Percentiles rank a stretch among this genome's conserved stretches.
These are phyloP conservation scores for Asparagopsis taxiformis DNA, from an alignment of 31 red algal genomes.

Conservation along the genomic window DNA sequence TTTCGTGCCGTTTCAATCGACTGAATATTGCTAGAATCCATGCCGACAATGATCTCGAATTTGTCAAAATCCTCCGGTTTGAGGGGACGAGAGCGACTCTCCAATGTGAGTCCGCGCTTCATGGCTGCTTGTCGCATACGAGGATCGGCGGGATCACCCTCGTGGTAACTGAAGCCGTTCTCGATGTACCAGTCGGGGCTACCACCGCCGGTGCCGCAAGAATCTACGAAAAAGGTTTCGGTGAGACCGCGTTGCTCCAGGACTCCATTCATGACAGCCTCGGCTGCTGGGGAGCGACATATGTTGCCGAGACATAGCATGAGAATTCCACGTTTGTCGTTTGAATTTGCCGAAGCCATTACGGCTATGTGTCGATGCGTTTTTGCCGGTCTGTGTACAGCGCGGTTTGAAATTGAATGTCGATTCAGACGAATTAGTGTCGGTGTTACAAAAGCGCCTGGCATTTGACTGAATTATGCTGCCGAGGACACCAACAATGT, in stretches of 20 bases:
- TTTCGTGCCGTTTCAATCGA: conserved; percentile 64
- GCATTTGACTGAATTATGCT: too few relatives aligned
- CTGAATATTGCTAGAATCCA: conserved; percentile 84
- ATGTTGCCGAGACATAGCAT: conserved; percentile 98
- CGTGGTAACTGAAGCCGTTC: conserved; percentile 79
- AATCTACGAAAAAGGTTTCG: conserved; percentile 70
- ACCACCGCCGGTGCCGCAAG: conserved; percentile 97
- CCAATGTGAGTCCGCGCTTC: conserved; percentile 63
- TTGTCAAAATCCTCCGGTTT: conserved; percentile 66
- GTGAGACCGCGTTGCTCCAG: conserved; percentile 48
- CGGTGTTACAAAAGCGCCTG: too few relatives aligned
- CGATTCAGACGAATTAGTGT: too few relatives aligned
- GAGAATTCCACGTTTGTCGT: conserved; percentile 69
- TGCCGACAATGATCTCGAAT: conserved; percentile 90
- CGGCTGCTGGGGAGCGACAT: conserved; percentile 94
- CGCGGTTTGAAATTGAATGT: too few relatives aligned
- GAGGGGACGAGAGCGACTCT: conserved; percentile 71
- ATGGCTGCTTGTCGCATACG: conserved; percentile 73
- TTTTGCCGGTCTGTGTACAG: too few relatives aligned
- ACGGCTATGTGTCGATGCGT: too few relatives aligned
- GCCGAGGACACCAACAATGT: too few relatives aligned
- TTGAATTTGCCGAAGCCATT: too few relatives aligned
- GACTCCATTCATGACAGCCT: conserved; percentile 81
- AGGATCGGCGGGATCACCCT: conserved; percentile 81
- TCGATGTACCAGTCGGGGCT: conserved; percentile 86